Base-by-base conservation (phyloP, 2,329 filamentous ascomycete species). In the Teratosphaeria gauchensis region DNA sequence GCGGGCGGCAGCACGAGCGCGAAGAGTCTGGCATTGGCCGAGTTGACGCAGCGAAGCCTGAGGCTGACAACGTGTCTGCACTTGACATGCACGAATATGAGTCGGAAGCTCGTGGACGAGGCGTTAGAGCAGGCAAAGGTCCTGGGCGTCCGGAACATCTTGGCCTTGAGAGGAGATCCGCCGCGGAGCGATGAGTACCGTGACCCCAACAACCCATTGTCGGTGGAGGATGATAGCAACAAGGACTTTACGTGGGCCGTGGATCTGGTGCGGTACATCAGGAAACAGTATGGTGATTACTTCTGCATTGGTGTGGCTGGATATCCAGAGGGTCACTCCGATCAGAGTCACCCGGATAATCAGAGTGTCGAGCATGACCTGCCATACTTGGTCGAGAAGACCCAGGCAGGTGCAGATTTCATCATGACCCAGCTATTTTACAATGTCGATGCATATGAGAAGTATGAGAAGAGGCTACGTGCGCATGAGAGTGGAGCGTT, bases 391-490 rank as follows among this genome's bases (percentile, higher is more conserved):
- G 84, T 95, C 11, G 91, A 96, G 65, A 99, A 99, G 80, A 88
- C 87, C 0, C 80, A 87, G 66, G 94, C 94, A 3, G 94, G 94
- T 1, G 94, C 92, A 55, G 92, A 97, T 75, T 99, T 99, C 71
- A 88, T 99, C 74, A 96, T 99, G 90, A 97, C 94, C 0, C 94
- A 99, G 74, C 81, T 99, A 8, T 97, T 96, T 75, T 99, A 96
- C 73, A 91, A 97, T 70, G 82, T 91, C 28, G 80, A 88, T 3
- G 89, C 89, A 19, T 99, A 95, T 71, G 82, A 86, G 58, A 78
- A 78, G 35, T 97, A 95, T 69, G 92, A 97, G 76, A 81, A 78
- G 63, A 83, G 80, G 55, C 74, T 99, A 64, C 80, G 91, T 61
- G 83, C 86, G 56, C 90, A 99, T 69, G 84, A 89, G 54, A 95